Percentiles rank a stretch among this genome's conserved stretches.
Conservation (phyloP, 2,329 filamentous ascomycete genomes). For the Colletotrichum scovillei region DNA sequence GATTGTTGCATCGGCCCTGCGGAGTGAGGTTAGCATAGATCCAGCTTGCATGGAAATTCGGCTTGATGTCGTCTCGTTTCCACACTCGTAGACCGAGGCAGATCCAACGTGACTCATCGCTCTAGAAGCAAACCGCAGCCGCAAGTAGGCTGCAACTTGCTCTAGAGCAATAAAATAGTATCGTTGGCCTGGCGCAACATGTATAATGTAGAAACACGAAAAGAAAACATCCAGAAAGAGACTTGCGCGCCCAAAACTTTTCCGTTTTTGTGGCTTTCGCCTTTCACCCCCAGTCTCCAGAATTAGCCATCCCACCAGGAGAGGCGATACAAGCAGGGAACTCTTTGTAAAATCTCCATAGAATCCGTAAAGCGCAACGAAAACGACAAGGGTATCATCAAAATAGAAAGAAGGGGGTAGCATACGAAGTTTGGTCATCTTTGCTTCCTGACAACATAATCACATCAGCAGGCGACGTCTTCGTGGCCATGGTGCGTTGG, state of each 20-base stretch:
- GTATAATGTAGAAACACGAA: conserved; percentile 24
- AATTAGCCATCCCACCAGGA: not conserved
- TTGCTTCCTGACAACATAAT: conserved; percentile 99
- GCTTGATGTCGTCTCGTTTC: not conserved
- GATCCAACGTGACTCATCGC: conserved; percentile 59
- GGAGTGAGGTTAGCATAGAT: conserved; percentile 9
- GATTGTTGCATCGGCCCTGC: conserved; percentile 91
- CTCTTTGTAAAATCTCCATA: not conserved
- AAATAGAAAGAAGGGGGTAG: conserved; percentile 42
- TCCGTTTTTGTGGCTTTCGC: not conserved
- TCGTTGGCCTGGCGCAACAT: not conserved
- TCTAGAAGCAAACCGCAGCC: conserved; percentile 55
- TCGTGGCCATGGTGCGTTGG: conserved; percentile 83
- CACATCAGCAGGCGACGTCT: conserved; percentile 94
- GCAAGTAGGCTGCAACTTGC: conserved; percentile 47
- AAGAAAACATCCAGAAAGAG: conserved; percentile 16
- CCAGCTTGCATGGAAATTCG: not conserved
- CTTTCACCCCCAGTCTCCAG: not conserved
- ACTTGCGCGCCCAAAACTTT: conserved; percentile 35
- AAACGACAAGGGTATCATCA: conserved; percentile 26
- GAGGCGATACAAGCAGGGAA: not conserved
- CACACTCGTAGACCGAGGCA: conserved; percentile 18
- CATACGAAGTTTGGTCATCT: conserved; percentile 91
- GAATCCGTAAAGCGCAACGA: not conserved
- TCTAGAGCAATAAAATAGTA: conserved; percentile 52